Percentiles rank a stretch among this genome's conserved stretches.
phyloP scores from a whole-genome alignment of 2,329 filamentous ascomycete genomes.

The Pyrenochaeta sp. region DNA sequence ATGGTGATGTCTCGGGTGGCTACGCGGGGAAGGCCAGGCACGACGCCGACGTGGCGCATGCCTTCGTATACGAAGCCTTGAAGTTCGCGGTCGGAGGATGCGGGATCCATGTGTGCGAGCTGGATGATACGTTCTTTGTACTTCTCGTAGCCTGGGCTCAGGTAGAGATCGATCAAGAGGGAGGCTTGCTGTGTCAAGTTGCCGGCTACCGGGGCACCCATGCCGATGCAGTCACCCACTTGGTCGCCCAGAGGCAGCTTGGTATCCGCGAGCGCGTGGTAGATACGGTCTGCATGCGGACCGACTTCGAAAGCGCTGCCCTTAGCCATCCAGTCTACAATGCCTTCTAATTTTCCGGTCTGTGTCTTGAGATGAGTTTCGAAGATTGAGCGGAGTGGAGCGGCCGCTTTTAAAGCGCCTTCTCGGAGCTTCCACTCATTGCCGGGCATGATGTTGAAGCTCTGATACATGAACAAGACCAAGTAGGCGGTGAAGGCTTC shows the following conservation, averaged over 20 bases:
- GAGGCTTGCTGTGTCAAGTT: slow-evolving; percentile 64
- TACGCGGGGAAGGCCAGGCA: slow-evolving; percentile 62
- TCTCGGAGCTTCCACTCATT: slow-evolving; percentile 61
- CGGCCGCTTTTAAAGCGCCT: slow-evolving; percentile 59
- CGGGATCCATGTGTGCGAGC: slow-evolving; percentile 56
- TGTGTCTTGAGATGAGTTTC: slow-evolving; percentile 71
- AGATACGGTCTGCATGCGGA: slow-evolving; percentile 61
- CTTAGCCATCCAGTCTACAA: slow-evolving; percentile 58
- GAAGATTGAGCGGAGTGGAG: slow-evolving; percentile 72
- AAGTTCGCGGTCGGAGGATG: slow-evolving; percentile 65
- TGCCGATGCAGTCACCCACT: slow-evolving; percentile 60
- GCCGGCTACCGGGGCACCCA: slow-evolving; percentile 60
- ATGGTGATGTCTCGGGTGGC: slow-evolving; percentile 57
- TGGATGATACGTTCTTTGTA: slow-evolving; percentile 62
- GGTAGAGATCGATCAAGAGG: slow-evolving; percentile 62
- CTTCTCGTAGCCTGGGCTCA: slow-evolving; percentile 59
- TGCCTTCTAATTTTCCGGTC: slow-evolving; percentile 62
- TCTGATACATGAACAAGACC: slow-evolving; percentile 69
- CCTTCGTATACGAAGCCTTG: slow-evolving; percentile 64
- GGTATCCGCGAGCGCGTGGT: slow-evolving; percentile 58
- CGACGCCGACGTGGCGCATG: slow-evolving; percentile 62
- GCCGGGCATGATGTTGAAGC: slow-evolving; percentile 61
- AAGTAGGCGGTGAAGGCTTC: slow-evolving; percentile 65
- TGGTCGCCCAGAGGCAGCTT: slow-evolving; percentile 58
- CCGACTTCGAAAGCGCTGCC: slow-evolving; percentile 65